Evolutionary conservation across 2,329 filamentous ascomycete species (phyloP).

Genomic region (Ophiognomonia clavigignenti-juglandacearum): DNA sequence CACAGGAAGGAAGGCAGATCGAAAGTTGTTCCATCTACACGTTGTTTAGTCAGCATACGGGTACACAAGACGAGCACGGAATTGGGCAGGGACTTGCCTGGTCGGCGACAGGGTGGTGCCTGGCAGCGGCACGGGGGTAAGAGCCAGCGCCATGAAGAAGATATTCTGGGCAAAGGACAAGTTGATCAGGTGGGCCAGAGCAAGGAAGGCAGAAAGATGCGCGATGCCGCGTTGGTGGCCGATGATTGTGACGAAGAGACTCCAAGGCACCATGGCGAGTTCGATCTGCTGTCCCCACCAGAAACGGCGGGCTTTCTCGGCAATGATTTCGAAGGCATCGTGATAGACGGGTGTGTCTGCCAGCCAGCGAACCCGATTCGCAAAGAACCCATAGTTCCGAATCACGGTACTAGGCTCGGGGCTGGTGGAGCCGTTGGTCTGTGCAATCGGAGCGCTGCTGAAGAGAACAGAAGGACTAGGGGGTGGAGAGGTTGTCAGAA

Average conservation of each 20-base stretch:
- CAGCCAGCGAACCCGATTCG: constrained; percentile 46
- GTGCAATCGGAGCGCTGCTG: not conserved
- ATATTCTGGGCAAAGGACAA: constrained; percentile 59
- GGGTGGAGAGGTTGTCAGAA: not conserved
- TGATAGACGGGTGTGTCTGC: constrained; percentile 45
- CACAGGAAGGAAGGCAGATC: constrained; percentile 27
- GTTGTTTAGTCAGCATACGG: not conserved
- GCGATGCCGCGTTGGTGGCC: constrained; percentile 53
- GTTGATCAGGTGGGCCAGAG: constrained; percentile 54
- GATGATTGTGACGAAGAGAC: constrained; percentile 53
- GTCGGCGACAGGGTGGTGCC: constrained; percentile 24
- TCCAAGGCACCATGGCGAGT: constrained; percentile 48
- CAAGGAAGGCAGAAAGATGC: constrained; percentile 50
- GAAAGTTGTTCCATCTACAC: constrained; percentile 22
- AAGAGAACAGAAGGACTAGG: not conserved
- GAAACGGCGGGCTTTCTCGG: constrained; percentile 49
- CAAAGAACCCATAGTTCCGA: constrained; percentile 8
- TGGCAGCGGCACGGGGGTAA: constrained; percentile 46
- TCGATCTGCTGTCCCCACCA: constrained; percentile 61
- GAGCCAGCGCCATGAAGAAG: constrained; percentile 55
- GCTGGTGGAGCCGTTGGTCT: not conserved
- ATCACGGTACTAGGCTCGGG: not conserved
- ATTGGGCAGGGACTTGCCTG: constrained; percentile 16
- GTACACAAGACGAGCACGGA: accelerated
- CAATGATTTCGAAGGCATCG: constrained; percentile 50